These are phyloP conservation scores for Retiboletus flavoniger DNA, from an alignment of 1,284 basidiomycete species.

Conservation along the genomic window DNA sequence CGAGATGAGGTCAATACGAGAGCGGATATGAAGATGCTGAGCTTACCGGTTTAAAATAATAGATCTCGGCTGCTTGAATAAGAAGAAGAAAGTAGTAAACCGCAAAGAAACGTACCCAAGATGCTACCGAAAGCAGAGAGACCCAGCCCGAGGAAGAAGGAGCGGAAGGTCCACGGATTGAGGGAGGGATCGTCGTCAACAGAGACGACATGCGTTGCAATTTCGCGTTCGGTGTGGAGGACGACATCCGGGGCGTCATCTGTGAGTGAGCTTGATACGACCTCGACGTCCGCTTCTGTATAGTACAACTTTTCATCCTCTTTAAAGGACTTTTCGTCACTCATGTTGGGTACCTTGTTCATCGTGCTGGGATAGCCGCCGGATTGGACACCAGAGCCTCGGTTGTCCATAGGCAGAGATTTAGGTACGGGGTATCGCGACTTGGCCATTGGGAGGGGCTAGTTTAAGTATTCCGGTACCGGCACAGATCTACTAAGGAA, in stretches of 20 bases:
- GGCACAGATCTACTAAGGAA: background rate
- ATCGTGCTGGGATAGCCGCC: background rate
- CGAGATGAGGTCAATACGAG: background rate
- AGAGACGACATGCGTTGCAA: slow-evolving; percentile 52
- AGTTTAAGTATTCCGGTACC: slow-evolving; percentile 7
- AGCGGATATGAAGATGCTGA: background rate
- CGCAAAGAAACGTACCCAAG: slow-evolving; percentile 29
- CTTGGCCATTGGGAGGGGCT: background rate
- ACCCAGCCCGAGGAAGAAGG: slow-evolving; percentile 58
- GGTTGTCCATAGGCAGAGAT: slow-evolving; percentile 6
- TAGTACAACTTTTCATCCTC: slow-evolving; percentile 14
- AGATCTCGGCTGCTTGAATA: slow-evolving; percentile 45
- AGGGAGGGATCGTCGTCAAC: slow-evolving; percentile 55
- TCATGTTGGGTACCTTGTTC: slow-evolving; percentile 18
- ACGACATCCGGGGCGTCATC: slow-evolving; percentile 28
- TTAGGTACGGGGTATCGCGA: background rate
- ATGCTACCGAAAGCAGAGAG: slow-evolving; percentile 61
- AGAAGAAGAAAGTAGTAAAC: background rate
- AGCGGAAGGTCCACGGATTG: slow-evolving; percentile 58
- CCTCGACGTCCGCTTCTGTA: slow-evolving; percentile 36
- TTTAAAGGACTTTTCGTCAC: slow-evolving; percentile 34
- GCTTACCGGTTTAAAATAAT: slow-evolving; percentile 58
- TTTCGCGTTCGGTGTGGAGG: slow-evolving; percentile 46
- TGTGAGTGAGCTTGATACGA: slow-evolving; percentile 20
- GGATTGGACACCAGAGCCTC: background rate